Base-by-base conservation (phyloP, 2,329 filamentous ascomycete species). In the Coniella vitis region DNA sequence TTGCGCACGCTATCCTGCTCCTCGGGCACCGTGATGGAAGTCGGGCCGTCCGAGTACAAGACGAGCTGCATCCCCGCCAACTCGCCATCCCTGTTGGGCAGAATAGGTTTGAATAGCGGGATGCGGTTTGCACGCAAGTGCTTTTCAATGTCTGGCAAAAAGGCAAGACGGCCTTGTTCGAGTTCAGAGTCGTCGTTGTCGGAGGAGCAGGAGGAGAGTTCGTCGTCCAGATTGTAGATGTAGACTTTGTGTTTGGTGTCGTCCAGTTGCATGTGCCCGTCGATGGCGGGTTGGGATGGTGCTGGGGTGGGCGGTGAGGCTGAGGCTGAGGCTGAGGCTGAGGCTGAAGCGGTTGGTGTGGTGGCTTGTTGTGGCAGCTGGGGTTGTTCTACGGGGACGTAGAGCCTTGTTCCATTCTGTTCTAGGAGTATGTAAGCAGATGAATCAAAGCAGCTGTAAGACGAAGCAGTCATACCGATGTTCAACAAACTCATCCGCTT, bases 211-310 rank as follows among this genome's bases (percentile, higher is more conserved):
- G n/a, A 71, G 13, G 84, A 84, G 29, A 97, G 78, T 68, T 97
- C 91, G 58, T 86, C 86, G 62, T 95, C 90, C 9, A 98, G 74
- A 66, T 94, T 83, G 71, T 90, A 84, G 58, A 98, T 90, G 73
- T 93, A 96, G 52, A 96, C 81, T 61, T 86, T 87, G 69, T 95
- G 76, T 60, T 87, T 86, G 29, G 87, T 84, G 67, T 95, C 84
- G 68, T 97, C 90, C 53, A 97, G 64, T 49, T 86, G 78, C 91
- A 97, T 96, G 49, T 96, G 96, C 49, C 66, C 61, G 57, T 89
- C 84, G 54, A 29, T 10, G 25, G 10, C 25, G 5, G 25, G 25
- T 5, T 29, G 25, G 10, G 25, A 29, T 29, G 25, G 10, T 29
- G 25, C 5, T 29, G 25, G 10, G 25, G 25, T 29, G 16, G 16